Percentiles rank a stretch among this genome's conserved stretches.
These are phyloP conservation scores for Hyaloscypha finlandica DNA, from an alignment of 495 filamentous ascomycete species.

Conservation along the genomic window DNA sequence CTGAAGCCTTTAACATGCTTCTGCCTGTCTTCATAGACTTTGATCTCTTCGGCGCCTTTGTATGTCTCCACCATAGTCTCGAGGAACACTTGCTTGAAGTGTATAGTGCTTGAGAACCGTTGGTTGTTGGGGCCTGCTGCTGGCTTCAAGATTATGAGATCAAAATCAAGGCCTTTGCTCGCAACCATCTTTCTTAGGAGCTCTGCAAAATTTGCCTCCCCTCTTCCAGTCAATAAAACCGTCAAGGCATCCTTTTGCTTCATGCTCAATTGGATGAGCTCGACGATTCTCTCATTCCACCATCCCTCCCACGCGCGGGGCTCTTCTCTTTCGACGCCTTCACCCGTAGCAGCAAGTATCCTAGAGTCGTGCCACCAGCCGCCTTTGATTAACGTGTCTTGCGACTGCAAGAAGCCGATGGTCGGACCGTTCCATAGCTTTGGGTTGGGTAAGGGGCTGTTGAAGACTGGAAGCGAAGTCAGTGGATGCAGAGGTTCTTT, in stretches of 20 bases:
- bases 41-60: conserved; percentile 75
- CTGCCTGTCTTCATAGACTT: conserved; percentile 62
- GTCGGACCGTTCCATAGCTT: conserved; percentile 82
- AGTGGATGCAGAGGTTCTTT: not conserved
- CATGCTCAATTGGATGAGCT: conserved; percentile 79
- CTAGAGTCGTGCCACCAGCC: conserved; percentile 97
- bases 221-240: conserved; percentile 87
- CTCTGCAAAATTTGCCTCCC: conserved; percentile 71
- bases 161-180: conserved; percentile 80
- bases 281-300: conserved; percentile 96
- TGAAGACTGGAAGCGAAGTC: conserved; percentile 65
- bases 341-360: conserved; percentile 83
- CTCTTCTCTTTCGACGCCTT: conserved; percentile 83
- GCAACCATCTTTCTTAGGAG: conserved; percentile 81
- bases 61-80: conserved; percentile 82
- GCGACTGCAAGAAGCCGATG: conserved; percentile 71
- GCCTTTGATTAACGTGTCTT: conserved; percentile 77
- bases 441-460: conserved; percentile 83
- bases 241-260: conserved; percentile 84
- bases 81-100: conserved; percentile 85
- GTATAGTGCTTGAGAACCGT: conserved; percentile 74
- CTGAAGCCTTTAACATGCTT: conserved; percentile 77
- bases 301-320: conserved; percentile 83
- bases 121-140: conserved; percentile 75
- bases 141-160: conserved; percentile 89